A percentile compares a stretch with the other conserved stretches of the same genome.
Conservation (phyloP, 495 filamentous ascomycete genomes). For the Neurospora sp. region DNA sequence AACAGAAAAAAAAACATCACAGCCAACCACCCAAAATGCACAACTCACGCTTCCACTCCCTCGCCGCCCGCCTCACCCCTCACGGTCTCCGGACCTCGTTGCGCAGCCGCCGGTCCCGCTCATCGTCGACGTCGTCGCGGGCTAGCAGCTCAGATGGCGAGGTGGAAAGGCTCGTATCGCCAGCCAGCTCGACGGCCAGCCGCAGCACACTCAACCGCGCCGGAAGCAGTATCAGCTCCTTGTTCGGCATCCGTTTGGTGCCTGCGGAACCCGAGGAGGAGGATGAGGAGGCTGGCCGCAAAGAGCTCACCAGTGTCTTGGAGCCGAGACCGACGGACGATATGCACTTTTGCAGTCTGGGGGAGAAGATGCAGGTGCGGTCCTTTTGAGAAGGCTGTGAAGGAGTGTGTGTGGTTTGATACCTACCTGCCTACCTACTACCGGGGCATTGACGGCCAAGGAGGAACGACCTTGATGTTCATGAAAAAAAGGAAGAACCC, state of each 20-base stretch:
- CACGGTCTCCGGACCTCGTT: constrained; percentile 38
- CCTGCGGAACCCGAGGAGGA: constrained; percentile 31
- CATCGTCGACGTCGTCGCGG: constrained; percentile 25
- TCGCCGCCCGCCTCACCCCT: constrained; percentile 38
- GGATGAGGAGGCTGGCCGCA: constrained; percentile 36
- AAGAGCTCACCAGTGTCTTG: constrained; percentile 35
- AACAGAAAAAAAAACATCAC: not conserved
- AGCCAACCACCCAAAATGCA: constrained; percentile 25
- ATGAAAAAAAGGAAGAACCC: not conserved
- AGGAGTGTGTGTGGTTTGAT: not conserved
- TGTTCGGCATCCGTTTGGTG: constrained; percentile 28
- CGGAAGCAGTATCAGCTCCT: not conserved
- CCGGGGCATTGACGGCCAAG: not conserved
- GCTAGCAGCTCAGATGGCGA: constrained; percentile 22
- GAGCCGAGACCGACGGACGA: constrained; percentile 39
- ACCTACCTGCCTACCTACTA: not conserved
- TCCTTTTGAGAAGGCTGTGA: constrained; percentile 12
- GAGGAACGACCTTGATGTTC: not conserved
- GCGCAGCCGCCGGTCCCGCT: constrained; percentile 29
- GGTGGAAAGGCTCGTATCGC: constrained; percentile 30
- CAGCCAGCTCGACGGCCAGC: constrained; percentile 31
- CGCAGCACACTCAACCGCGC: constrained; percentile 39
- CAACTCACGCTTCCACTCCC: constrained; percentile 37
- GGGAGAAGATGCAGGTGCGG: constrained; percentile 44
- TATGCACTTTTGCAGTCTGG: constrained; percentile 44